Base-by-base conservation (phyloP, 345 rosid genomes). In the Eucalyptus pauciflora region DNA sequence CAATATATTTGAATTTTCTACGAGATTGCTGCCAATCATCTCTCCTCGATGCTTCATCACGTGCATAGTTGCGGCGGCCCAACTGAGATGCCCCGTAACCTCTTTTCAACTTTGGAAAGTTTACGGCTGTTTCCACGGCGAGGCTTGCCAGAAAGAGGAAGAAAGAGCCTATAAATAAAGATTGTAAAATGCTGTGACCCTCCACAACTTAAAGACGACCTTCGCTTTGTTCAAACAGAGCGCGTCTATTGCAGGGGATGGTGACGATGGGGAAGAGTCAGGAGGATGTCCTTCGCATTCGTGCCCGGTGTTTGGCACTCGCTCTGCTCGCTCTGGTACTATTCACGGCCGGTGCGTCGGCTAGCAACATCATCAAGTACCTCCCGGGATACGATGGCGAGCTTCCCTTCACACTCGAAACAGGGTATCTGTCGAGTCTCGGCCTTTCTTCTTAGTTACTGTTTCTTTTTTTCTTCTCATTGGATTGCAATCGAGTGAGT, bases 401-500 rank as follows among this genome's bases (percentile, higher is more conserved):
- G 33, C 90, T 89, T 49, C 90, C 90, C 27, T 89, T 89, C 88
- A 46, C 52, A 8, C 41, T 89, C 56, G 90, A 89, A 86, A 67
- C 90, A 6, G 90, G 90, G 90, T 80, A 50, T 86, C 48, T 41
- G 9, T 76, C 83, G 4, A 76, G 29, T 41, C 48, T 41, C 20
- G 83, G 48, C 27, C 83, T 76, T 76, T 22, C 83, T 76, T 41
- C 29, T 76, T 20, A 0, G 0, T 20, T 20, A 2, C 45, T 41
- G 13, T 20, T 76, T 41, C 45, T 41, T 16, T 71, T 14, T 3
- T 2, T 10, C 83, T 33, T 1, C 25, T 71, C 81, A 11, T 11
- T 41, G 83, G 8, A 43, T 76, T 76, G 83, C 83, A 11, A 76
- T 10, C 16, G 12, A 76, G 83, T 37, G 7, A 18, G 27, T n/a